Evolutionary conservation across 2,329 filamentous ascomycete genomes (phyloP).

Genomic region (Alternaria novae-zelandiae): DNA sequence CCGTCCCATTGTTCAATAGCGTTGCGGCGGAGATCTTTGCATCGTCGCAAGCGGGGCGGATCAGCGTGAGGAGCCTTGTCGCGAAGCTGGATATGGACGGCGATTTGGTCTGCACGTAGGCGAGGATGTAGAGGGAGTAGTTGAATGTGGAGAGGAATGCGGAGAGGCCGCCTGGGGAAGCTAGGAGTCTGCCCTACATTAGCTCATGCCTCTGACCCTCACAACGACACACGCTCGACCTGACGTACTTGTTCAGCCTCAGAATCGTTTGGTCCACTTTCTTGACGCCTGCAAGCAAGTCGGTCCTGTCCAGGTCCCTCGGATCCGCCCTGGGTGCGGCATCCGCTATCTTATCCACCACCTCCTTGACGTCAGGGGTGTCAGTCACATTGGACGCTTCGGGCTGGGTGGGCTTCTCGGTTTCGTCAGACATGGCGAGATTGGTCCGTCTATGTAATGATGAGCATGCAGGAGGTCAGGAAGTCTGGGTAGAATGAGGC

Average conservation of each 20-base stretch:
- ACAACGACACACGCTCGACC: background rate
- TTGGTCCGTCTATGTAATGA: slow-evolving; percentile 4
- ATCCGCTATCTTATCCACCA: slow-evolving; percentile 31
- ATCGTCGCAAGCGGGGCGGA: slow-evolving; percentile 40
- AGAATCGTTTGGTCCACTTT: slow-evolving; percentile 49
- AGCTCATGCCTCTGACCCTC: background rate
- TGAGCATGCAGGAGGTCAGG: slow-evolving; percentile 12
- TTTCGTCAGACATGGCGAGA: slow-evolving; percentile 44
- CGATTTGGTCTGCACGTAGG: slow-evolving; percentile 51
- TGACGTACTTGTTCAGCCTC: slow-evolving; percentile 53
- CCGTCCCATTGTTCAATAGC: slow-evolving; percentile 33
- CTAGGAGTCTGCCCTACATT: slow-evolving; percentile 46
- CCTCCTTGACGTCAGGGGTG: slow-evolving; percentile 30
- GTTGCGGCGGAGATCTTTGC: slow-evolving; percentile 32
- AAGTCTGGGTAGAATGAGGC: slow-evolving; percentile 18
- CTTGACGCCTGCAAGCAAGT: slow-evolving; percentile 38
- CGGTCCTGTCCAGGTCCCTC: slow-evolving; percentile 13
- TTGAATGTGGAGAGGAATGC: slow-evolving; percentile 56
- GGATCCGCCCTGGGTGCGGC: slow-evolving; percentile 25
- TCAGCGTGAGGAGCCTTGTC: slow-evolving; percentile 40
- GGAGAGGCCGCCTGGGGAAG: slow-evolving; percentile 53
- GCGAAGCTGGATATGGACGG: slow-evolving; percentile 37
- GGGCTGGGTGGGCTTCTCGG: slow-evolving; percentile 38
- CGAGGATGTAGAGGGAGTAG: slow-evolving; percentile 55
- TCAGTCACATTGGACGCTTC: slow-evolving; percentile 35